Evolutionary conservation across 2,329 filamentous ascomycete species (phyloP).

Genomic region (Sporothrix dimorphospora): DNA sequence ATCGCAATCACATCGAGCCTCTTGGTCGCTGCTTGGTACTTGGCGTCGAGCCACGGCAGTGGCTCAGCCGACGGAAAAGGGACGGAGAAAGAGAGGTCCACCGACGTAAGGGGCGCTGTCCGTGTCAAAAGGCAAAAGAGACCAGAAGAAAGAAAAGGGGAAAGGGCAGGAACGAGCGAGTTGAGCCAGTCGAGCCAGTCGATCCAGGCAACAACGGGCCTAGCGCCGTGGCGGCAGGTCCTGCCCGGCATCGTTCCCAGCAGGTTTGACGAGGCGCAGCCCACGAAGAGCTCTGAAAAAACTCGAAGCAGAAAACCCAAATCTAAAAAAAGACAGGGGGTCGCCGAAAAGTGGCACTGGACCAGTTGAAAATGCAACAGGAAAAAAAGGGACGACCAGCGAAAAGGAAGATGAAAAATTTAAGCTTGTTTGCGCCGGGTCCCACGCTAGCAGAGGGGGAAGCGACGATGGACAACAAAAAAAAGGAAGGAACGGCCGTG

Average conservation of each 20-base stretch:
- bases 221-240: neutral
- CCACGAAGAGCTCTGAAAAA: neutral
- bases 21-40: neutral
- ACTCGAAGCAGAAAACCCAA: neutral
- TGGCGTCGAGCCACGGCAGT: too few relatives aligned
- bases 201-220: neutral
- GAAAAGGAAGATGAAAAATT: neutral
- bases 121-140: neutral
- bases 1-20: too few relatives aligned
- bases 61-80: too few relatives aligned
- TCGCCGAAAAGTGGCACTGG: neutral
- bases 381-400: neutral
- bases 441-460: neutral
- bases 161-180: constrained; percentile 5
- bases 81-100: neutral
- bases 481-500: neutral
- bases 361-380: neutral
- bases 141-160: neutral
- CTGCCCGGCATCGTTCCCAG: neutral
- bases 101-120: constrained; percentile 5
- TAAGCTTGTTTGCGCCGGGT: constrained; percentile 12
- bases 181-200: too few relatives aligned
- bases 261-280: constrained; percentile 4
- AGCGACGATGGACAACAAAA: neutral
- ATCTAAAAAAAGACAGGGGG: constrained; percentile 22